Evolutionary conservation across 1,139 yeast genomes (phyloP).

Genomic region (Trichomonascaceae sp.): DNA sequence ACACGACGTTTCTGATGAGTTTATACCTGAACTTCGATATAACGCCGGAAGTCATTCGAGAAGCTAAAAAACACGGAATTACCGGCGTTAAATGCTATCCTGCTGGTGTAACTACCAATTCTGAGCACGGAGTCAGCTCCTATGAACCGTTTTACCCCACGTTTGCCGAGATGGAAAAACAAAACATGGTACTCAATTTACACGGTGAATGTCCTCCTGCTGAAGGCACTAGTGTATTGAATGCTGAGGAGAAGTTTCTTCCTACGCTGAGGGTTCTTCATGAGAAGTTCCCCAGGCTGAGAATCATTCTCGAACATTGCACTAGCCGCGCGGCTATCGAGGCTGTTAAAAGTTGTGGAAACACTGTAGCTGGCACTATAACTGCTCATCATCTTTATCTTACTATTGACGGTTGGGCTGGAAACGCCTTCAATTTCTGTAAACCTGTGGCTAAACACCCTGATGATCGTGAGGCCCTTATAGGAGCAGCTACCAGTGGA

Average conservation of each 20-base stretch:
- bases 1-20: slow-evolving; percentile 86
- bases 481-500: slow-evolving; percentile 87
- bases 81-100: slow-evolving; percentile 91
- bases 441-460: slow-evolving; percentile 97
- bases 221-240: slow-evolving; percentile 70
- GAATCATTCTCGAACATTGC: slow-evolving; percentile 90
- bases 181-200: slow-evolving; percentile 69
- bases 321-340: slow-evolving; percentile 86
- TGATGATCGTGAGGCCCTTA: slow-evolving; percentile 67
- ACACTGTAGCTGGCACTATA: slow-evolving; percentile 80
- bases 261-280: slow-evolving; percentile 87
- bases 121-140: slow-evolving; percentile 87
- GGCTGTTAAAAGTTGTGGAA: slow-evolving; percentile 64
- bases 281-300: slow-evolving; percentile 73
- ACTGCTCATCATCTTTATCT: slow-evolving; percentile 91
- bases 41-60: slow-evolving; percentile 76
- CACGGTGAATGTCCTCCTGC: slow-evolving; percentile 90
- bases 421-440: slow-evolving; percentile 89
- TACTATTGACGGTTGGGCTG: slow-evolving; percentile 95
- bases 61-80: slow-evolving; percentile 68
- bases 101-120: slow-evolving; percentile 97
- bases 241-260: slow-evolving; percentile 87
- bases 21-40: slow-evolving; percentile 71
- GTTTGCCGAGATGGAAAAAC: slow-evolving; percentile 78
- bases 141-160: slow-evolving; percentile 83